These are phyloP conservation scores for Lepidium didymum DNA, from an alignment of 345 rosid genomes.

Conservation along the genomic window DNA sequence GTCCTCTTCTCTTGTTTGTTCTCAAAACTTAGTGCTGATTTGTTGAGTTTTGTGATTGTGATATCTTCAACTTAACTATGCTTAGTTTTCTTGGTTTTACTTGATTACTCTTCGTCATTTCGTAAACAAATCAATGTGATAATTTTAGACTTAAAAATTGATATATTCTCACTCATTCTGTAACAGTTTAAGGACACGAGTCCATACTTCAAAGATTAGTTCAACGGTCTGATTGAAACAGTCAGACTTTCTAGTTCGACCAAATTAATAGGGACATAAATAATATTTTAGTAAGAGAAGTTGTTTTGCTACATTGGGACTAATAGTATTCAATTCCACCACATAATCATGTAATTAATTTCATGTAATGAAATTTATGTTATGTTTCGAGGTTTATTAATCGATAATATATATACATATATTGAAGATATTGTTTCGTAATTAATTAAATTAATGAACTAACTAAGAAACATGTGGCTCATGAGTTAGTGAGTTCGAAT, in stretches of 20 bases:
- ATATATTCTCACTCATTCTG: not conserved
- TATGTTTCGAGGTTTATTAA: no score
- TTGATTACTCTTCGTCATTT: not conserved
- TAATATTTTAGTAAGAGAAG: no score
- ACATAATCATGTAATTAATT: no score
- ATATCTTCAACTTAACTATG: not conserved
- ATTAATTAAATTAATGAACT: no score
- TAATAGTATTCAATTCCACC: no score
- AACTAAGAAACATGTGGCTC: no score
- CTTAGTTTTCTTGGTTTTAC: not conserved
- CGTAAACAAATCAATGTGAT: not conserved
- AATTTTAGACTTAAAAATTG: not conserved
- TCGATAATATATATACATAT: no score
- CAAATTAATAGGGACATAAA: no score
- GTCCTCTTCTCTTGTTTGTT: not conserved
- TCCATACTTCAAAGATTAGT: not conserved
- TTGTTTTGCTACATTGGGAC: no score
- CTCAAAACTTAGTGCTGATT: not conserved
- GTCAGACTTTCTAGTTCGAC: constrained; percentile 9
- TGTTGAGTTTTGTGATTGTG: not conserved
- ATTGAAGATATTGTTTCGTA: no score
- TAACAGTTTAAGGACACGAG: not conserved
- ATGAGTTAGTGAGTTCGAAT: no score
- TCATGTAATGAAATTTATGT: no score
- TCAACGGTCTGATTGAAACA: not conserved